These are phyloP conservation scores for Lachnellula subtilissima DNA, from an alignment of 2,329 filamentous ascomycete genomes.

Conservation along the genomic window DNA sequence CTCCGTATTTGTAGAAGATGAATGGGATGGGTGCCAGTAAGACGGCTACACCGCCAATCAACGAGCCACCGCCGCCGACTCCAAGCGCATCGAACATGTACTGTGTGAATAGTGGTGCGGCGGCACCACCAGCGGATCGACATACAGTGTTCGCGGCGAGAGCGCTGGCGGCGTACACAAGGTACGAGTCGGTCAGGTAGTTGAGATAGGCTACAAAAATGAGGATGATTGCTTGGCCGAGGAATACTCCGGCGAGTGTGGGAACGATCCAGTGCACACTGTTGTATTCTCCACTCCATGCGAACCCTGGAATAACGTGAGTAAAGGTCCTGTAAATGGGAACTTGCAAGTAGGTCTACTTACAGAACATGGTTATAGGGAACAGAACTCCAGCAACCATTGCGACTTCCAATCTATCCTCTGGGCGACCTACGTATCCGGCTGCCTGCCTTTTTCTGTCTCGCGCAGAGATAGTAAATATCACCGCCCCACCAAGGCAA, in stretches of 20 bases:
- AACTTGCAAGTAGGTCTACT: constrained; percentile 19
- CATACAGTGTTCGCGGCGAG: constrained; percentile 59
- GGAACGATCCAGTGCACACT: constrained; percentile 45
- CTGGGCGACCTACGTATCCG: constrained; percentile 33
- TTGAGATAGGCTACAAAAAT: constrained; percentile 53
- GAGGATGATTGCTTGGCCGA: constrained; percentile 37
- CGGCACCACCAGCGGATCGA: constrained; percentile 59
- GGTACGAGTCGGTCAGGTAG: constrained; percentile 45
- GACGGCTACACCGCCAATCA: constrained; percentile 46
- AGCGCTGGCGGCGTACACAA: constrained; percentile 40
- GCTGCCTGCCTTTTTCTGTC: constrained; percentile 33
- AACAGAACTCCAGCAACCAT: constrained; percentile 49
- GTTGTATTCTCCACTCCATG: constrained; percentile 46
- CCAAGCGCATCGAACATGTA: constrained; percentile 39
- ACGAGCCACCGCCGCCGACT: constrained; percentile 47
- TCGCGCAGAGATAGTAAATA: constrained; percentile 42
- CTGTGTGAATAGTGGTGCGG: constrained; percentile 56
- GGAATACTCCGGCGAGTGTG: constrained; percentile 39
- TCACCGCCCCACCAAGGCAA: constrained; percentile 34
- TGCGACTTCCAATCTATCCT: constrained; percentile 50
- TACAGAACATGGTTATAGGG: constrained; percentile 46
- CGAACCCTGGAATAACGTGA: constrained; percentile 38
- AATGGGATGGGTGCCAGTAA: constrained; percentile 28
- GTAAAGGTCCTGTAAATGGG: background rate
- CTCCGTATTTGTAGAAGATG: constrained; percentile 29